phyloP scores from a whole-genome alignment of 257 asterid genomes.

The Nicotiana obtusifolia region DNA sequence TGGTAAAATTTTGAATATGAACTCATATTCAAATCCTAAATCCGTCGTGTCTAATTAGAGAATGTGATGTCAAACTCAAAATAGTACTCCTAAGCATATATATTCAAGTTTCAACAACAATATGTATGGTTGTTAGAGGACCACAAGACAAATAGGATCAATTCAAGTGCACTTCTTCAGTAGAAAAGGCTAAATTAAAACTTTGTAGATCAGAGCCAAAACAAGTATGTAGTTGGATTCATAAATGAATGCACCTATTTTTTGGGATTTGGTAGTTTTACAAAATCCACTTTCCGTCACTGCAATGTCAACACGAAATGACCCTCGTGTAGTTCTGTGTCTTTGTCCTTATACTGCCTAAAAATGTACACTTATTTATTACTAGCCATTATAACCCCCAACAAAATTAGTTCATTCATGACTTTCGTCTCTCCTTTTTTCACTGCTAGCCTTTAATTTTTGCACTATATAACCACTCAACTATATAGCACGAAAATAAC shows the following conservation, averaged over 20 bases:
- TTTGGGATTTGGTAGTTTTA: not conserved
- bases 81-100: not conserved
- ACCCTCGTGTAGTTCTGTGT: constrained; percentile 3
- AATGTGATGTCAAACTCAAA: not conserved
- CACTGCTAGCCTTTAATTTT: not conserved
- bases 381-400: not conserved
- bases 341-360: not conserved
- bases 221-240: not conserved
- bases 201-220: not conserved
- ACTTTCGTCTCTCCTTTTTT: not conserved
- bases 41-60: no score
- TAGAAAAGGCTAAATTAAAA: not conserved
- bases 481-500: not conserved
- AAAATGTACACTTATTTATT: not conserved
- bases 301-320: not conserved
- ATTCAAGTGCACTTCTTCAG: not conserved
- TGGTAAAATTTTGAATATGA: no score
- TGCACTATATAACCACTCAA: not conserved
- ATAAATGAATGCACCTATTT: not conserved
- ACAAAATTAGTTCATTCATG: constrained; percentile 9
- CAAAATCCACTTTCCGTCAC: not conserved
- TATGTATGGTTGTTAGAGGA: not conserved
- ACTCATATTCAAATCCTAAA: no score
- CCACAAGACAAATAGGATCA: not conserved
- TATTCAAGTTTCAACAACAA: no score